These are phyloP conservation scores for Fusarium tjaetaba DNA, from an alignment of 2,329 filamentous ascomycete species.

Conservation along the genomic window DNA sequence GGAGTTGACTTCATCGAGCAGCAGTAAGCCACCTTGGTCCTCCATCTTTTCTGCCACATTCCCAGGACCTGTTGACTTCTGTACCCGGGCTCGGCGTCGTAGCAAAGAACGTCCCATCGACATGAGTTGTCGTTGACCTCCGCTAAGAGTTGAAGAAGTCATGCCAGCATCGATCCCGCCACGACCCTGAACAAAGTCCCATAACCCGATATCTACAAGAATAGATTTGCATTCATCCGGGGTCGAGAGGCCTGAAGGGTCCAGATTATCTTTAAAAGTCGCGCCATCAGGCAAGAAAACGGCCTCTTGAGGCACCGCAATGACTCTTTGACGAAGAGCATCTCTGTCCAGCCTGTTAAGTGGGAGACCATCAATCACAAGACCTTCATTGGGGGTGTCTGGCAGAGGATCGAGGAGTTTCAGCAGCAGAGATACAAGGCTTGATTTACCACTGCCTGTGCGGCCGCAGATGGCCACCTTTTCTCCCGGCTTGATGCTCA, in stretches of 20 bases:
- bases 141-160: slow-evolving; percentile 58
- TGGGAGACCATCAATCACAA: slow-evolving; percentile 55
- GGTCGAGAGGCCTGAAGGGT: slow-evolving; percentile 49
- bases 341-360: slow-evolving; percentile 52
- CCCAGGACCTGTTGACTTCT: not conserved
- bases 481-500: slow-evolving; percentile 46
- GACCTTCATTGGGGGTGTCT: slow-evolving; percentile 5
- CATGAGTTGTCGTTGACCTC: slow-evolving; percentile 72
- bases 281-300: slow-evolving; percentile 59
- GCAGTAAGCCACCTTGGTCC: slow-evolving; percentile 42
- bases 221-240: slow-evolving; percentile 46
- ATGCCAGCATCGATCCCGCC: slow-evolving; percentile 53
- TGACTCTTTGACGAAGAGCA: slow-evolving; percentile 57
- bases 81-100: slow-evolving; percentile 40
- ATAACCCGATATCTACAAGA: slow-evolving; percentile 49
- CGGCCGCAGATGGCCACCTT: slow-evolving; percentile 51
- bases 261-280: slow-evolving; percentile 54
- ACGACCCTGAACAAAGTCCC: slow-evolving; percentile 44
- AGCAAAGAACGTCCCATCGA: slow-evolving; percentile 69
- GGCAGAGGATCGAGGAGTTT: slow-evolving; percentile 53
- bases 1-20: slow-evolving; percentile 56
- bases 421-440: slow-evolving; percentile 53
- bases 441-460: slow-evolving; percentile 57
- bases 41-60: not conserved
- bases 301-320: slow-evolving; percentile 63